Base-by-base conservation (phyloP, 495 filamentous ascomycete species). In the Aspergillus leporis region DNA sequence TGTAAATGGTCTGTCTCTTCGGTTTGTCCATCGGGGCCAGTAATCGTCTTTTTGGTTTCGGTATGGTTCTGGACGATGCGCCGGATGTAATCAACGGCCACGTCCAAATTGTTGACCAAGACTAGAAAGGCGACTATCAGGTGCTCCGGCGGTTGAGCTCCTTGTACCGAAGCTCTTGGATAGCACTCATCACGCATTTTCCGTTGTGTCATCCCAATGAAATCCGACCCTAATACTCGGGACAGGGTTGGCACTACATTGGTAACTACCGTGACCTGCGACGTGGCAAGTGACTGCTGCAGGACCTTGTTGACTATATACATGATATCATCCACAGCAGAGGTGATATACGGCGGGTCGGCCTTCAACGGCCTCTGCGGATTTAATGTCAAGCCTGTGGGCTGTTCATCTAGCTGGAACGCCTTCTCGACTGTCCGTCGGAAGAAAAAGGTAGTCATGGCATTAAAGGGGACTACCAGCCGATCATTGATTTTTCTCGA, bases 291-390 rank as follows among this genome's bases (percentile, higher is more conserved):
- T 5, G 92, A 88, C 59, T 92, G 88, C 50, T 91, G 87, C 40
- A 98, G 79, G 41, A 97, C 87, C 51, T 93, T 89, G 68, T 95
- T 93, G 67, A 96, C 91, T 61, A 97, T 96, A 75, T 97, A 98
- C 95, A 98, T 98, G 55, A 98, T 93, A 73, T 96, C 94, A 77
- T 98, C 94, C 9, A 98, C 93, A 1, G 94, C 91, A 0, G 92
- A 95, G 52, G 92, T 93, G 66, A 98, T 96, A 64, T 89, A 95
- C 10, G 94, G 94, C 10, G 91, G 84, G 65, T 92, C 91, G 1
- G 85, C 77, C 46, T 74, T 75, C 41, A 96, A 80, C 8, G 87
- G 72, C 55, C 80, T 88, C 53, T 80, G 86, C 16, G 83, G 80
- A 64, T 87, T 90, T 34, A 98, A 75, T 4, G 87, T 87, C 30